Base-by-base conservation (phyloP, 345 rosid species). In the Murraya koenigii region DNA sequence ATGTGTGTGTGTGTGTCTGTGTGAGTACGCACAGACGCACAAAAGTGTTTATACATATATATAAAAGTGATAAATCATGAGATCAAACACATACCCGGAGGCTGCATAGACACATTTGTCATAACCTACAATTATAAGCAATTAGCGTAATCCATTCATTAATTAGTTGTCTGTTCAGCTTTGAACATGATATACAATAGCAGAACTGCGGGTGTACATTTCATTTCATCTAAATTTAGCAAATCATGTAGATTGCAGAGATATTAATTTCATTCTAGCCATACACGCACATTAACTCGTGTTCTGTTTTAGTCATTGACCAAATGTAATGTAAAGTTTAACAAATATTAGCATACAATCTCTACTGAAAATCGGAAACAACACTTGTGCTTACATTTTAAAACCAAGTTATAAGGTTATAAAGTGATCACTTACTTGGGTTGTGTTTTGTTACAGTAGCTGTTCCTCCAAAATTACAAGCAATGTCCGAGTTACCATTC, bases 381-480 rank as follows among this genome's bases (percentile, higher is more conserved):
- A 44, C 49, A 3, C 15, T 44, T 13, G 49, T 44, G 49, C 49
- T 44, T 3, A 44, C 49, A 44, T 0, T 13, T 44, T 44, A 0
- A 44, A 44, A 44, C 49, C 49, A 44, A 44, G 49, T 44, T 44
- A 44, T 10, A 44, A 44, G 49, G 49, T 13, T 13, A 44, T 44
- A 44, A 44, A 13, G 5, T 3, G 1, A 54, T 14, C 15, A 55
- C 86, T 86, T 90, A 95, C 99, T 95, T 0, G 99, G 98, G 75
- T 95, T 85, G 33, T 75, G 35, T 55, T 83, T 93, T 19, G 91
- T 87, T 47, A 92, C 78, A 7, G 79, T 33, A 25, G 98, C 97
- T 13, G 98, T 92, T 78, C 94, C 91, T 55, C 97, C 94, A 17
- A 95, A 95, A 80, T 92, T 91, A 84, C 99, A 95, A 62, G 97